Conservation (phyloP, 768 basidiomycete genomes). For the Pleurotus tuoliensis region DNA sequence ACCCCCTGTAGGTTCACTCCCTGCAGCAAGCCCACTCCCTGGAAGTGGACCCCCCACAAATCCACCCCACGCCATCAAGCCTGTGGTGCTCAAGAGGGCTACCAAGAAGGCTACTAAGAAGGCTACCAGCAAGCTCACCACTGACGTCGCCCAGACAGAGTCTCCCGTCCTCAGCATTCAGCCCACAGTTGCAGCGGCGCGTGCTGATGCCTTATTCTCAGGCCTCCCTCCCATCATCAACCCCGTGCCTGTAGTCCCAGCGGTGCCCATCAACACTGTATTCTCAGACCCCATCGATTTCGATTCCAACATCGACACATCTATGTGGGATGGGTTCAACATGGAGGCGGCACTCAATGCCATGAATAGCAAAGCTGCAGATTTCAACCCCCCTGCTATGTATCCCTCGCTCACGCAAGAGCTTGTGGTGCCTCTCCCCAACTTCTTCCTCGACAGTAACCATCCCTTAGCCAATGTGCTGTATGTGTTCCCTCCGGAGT, state of each 20-base stretch:
- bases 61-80: not conserved
- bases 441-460: too few species aligned
- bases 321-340: not conserved
- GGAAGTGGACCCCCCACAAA: not conserved
- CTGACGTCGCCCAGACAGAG: not conserved
- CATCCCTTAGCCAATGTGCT: too few species aligned
- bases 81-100: not conserved
- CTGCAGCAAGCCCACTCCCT: not conserved
- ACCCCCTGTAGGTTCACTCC: not conserved
- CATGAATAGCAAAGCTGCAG: too few species aligned
- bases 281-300: not conserved
- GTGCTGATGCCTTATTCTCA: too few species aligned
- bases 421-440: not conserved
- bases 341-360: not conserved
- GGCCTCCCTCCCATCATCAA: too few species aligned
- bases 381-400: not conserved
- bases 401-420: not conserved
- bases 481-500: too few species aligned
- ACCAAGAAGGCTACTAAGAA: not conserved
- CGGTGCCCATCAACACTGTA: too few species aligned
- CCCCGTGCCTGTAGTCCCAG: too few species aligned
- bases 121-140: not conserved
- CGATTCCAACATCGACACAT: not conserved
- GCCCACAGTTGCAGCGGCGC: too few species aligned
- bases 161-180: too few species aligned